Evolutionary conservation across 257 asterid genomes (phyloP), one percentile per base, ranked within the genome.

Genomic region (Linaria vulgaris): DNA sequence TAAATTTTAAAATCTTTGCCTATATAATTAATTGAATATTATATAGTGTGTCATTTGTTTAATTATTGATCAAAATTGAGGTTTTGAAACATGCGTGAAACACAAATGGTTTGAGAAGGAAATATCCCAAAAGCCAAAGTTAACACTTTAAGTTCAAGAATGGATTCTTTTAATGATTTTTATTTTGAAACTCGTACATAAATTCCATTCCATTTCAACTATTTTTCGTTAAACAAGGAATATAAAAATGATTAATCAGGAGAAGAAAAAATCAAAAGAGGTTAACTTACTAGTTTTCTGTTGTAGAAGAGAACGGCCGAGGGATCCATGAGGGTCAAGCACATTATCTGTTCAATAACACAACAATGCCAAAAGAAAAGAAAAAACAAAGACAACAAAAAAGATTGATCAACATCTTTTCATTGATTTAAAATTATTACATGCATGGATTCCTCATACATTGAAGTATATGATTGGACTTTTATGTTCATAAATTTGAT

Each of bases 241-340:
- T 30, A 10, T 4, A 45, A 54, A 41, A 23, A 21, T 12, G 3
- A 34, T 4, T 13, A 37, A 9, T 10, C 16, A 11, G 14, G 1
- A n/a, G 14, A 17, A 11, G 4, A 27, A 9, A 2, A 65, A 0
- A 34, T 19, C 23, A 5, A 52, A 24, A 50, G 43, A 64, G n/a
- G n/a, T n/a, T 46, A 38, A 5, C 82, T 83, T 64, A 88, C 98
- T 9, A 6, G 75, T 15, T 81, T 77, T 82, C 66, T 88, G 94
- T 68, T 86, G 96, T 59, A 91, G 85, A 74, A 91, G 91, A 83
- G 76, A 64, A 19, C 98, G 96, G 19, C 95, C 91, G 12, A 60
- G 34, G 13, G 73, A 69, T 59, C 72, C 80, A 14, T 60, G 72
- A 45, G 78, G 69, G 70, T 70, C 83, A 39, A 84, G 27, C 65